Evolutionary conservation across 257 asterid species (phyloP).

Genomic region (Cynanchum wilfordii): DNA sequence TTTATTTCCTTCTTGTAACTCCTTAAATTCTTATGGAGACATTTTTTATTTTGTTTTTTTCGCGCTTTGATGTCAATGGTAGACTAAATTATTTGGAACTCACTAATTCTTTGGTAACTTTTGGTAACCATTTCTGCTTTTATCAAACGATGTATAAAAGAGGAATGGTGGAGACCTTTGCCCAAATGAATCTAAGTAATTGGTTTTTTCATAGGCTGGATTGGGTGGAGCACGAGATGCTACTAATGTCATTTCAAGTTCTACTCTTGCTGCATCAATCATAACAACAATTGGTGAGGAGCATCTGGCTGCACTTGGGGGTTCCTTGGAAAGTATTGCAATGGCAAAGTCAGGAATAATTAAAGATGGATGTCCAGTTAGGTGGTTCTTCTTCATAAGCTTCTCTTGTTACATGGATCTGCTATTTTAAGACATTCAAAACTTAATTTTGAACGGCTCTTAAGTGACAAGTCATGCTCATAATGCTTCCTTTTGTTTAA

Average conservation of each 20-base stretch:
- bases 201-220: constrained; percentile 48
- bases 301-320: constrained; percentile 94
- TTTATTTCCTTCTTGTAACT: constrained; percentile 20
- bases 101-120: not conserved
- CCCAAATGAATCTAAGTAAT: not conserved
- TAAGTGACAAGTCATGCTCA: not conserved
- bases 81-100: not conserved
- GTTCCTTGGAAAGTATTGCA: constrained; percentile 89
- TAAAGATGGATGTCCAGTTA: constrained; percentile 85
- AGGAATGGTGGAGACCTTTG: not conserved
- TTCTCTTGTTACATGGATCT: constrained; percentile 9
- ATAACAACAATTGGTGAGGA: constrained; percentile 91
- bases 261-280: constrained; percentile 64
- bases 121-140: not conserved
- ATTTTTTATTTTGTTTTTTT: constrained; percentile 5
- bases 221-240: constrained; percentile 98
- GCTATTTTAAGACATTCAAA: not conserved
- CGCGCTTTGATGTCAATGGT: constrained; percentile 15
- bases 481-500: not conserved
- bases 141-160: not conserved
- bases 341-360: constrained; percentile 89
- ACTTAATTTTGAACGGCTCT: not conserved
- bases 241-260: constrained; percentile 66
- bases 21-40: constrained; percentile 9
- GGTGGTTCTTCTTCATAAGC: constrained; percentile 57